Percentiles rank a stretch among this genome's conserved stretches.
These are phyloP conservation scores for Pyracantha coccinea DNA, from an alignment of 331 rosid species.

Conservation along the genomic window DNA sequence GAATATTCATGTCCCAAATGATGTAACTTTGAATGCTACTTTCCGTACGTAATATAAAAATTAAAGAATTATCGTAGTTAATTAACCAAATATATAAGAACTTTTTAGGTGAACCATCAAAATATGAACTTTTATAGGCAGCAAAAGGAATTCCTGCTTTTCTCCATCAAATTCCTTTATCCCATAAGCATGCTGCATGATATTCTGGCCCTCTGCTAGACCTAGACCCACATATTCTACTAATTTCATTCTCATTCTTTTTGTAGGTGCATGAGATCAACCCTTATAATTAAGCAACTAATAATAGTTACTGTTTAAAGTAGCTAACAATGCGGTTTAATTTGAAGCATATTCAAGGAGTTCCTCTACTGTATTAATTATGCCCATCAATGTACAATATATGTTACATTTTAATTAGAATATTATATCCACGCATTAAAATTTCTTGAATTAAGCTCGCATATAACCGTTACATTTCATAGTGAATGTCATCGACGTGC, in stretches of 20 bases:
- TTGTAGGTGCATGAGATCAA: not conserved
- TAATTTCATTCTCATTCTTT: not conserved
- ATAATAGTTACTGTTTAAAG: not conserved
- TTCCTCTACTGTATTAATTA: not conserved
- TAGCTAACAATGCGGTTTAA: not conserved
- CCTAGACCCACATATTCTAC: not conserved
- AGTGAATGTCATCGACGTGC: not conserved
- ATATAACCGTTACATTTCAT: not conserved
- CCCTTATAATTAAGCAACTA: not conserved
- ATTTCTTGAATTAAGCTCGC: not conserved
- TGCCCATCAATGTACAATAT: not conserved
- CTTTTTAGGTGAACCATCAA: not conserved
- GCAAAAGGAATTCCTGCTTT: not conserved
- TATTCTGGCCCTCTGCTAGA: not conserved
- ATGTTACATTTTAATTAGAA: not conserved
- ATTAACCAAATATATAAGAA: not conserved
- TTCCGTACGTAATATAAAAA: not conserved
- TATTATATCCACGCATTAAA: not conserved
- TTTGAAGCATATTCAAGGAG: not conserved
- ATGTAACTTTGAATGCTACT: conserved; percentile 5
- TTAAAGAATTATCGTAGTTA: not conserved
- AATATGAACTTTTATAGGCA: not conserved
- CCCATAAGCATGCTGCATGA: not conserved
- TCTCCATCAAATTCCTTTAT: not conserved
- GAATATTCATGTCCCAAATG: conserved; percentile 34